Evolutionary conservation across 2,329 filamentous ascomycete genomes (phyloP), one percentile per base, ranked within the genome.

Genomic region (Cercospora canescens): DNA sequence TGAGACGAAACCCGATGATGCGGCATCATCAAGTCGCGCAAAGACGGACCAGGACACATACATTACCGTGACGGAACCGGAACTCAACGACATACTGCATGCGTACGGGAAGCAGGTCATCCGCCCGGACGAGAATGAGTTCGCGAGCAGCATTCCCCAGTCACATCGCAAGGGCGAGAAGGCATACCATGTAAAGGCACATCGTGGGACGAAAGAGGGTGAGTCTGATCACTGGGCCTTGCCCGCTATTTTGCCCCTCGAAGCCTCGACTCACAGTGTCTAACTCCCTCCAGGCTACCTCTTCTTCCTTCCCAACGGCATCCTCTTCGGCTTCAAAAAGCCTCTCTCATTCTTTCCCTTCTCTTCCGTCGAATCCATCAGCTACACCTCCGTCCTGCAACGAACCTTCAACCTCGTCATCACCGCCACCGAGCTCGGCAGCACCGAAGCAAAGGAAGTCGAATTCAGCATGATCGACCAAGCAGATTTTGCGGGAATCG

Each of bases 391-490:
- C 45, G 85, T 89, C 18, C 80, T 90, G 6, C 87, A 88, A 70
- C 84, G 87, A 35, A 89, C 88, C 0, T 90, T 90, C 79, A 89
- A 89, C 71, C 82, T 90, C 35, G 87, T 87, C 70, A 83, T 89
- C 63, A 74, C 80, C 16, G 65, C 70, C 6, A 67, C 66, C 12
- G 65, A 69, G 14, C 48, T 64, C 12, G 64, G 66, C 34, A 30
- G 56, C 14, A 21, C 62, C 30, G 34, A 73, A 26, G 65, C 64
- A 1, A 81, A 86, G 71, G 87, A 89, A 69, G 80, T 87, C 18
- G 88, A 90, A 70, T 88, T 89, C 70, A 84, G 83, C 48, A 89
- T 89, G 87, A 79, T 90, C 48, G 88, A 90, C 69, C 87, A 89
- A 72, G 85, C 83, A 8, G 85, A 89, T 72, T 89, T 85, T 70